These are phyloP conservation scores for Botryotinia globosa DNA, from an alignment of 2,329 filamentous ascomycete genomes.

Conservation along the genomic window DNA sequence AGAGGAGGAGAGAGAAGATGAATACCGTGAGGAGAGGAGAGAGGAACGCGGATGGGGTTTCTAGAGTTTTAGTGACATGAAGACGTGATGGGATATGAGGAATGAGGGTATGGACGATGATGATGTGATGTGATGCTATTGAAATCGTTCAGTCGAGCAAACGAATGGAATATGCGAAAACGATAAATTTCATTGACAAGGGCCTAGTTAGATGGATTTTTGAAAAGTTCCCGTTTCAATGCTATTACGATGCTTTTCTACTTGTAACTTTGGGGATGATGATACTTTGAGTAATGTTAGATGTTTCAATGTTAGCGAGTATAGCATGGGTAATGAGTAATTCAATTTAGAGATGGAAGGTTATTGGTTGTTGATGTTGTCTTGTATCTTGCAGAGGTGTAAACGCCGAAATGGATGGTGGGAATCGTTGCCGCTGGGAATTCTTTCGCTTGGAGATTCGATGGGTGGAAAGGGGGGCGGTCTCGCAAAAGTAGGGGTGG, in stretches of 20 bases:
- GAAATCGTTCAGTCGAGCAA: neutral
- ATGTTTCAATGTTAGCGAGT: neutral
- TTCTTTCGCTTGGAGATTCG: neutral
- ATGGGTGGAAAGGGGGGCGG: neutral
- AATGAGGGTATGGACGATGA: conserved; percentile 1
- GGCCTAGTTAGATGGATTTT: neutral
- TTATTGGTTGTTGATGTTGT: neutral
- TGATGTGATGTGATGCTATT: neutral
- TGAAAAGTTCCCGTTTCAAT: neutral
- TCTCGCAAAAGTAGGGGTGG: too few relatives aligned
- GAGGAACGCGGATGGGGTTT: conserved; percentile 2
- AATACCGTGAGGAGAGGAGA: conserved; percentile 46
- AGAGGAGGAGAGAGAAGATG: neutral
- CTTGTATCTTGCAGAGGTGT: neutral
- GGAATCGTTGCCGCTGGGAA: neutral
- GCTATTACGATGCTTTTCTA: neutral
- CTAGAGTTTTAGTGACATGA: neutral
- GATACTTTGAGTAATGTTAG: neutral
- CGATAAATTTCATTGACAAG: neutral
- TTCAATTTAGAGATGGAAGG: neutral
- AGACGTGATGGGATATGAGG: neutral
- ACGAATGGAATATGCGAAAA: neutral
- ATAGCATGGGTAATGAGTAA: neutral
- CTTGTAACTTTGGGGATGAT: neutral
- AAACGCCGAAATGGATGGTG: too few relatives aligned